Conservation (phyloP, 2,329 filamentous ascomycete species). For the Fonsecaea erecta region DNA sequence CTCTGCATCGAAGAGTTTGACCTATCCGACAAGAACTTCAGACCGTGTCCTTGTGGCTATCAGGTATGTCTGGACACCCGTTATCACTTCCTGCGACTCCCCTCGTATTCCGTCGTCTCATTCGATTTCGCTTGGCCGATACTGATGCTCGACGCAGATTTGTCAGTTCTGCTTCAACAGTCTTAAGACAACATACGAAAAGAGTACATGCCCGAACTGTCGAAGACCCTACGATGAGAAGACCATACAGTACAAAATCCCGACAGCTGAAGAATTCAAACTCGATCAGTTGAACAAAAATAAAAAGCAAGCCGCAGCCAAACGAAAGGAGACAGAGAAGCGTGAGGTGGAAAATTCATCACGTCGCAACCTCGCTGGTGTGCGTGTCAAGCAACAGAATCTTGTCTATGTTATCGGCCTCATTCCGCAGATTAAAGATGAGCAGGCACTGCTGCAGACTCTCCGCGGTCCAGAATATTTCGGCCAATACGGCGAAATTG, state of each 20-base stretch:
- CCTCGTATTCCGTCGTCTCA: neutral
- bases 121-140: neutral
- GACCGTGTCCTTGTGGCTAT: conserved; percentile 95
- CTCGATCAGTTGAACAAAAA: conserved; percentile 39
- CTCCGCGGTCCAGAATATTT: conserved; percentile 92
- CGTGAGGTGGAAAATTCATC: conserved; percentile 94
- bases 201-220: conserved; percentile 96
- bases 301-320: conserved; percentile 78
- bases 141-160: conserved; percentile 63
- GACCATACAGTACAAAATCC: conserved; percentile 94
- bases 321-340: conserved; percentile 94
- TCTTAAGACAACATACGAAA: conserved; percentile 92
- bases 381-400: conserved; percentile 97
- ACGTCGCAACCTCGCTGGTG: conserved; percentile 92
- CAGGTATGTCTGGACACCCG: conserved; percentile 67
- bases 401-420: conserved; percentile 96
- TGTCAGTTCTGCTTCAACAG: conserved; percentile 99
- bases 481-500: conserved; percentile 96
- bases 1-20: conserved; percentile 99
- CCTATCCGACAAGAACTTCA: conserved; percentile 94
- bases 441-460: conserved; percentile 82
- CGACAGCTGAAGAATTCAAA: conserved; percentile 77
- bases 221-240: conserved; percentile 94
- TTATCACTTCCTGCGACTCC: neutral
- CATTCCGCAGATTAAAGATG: conserved; percentile 87